These are phyloP conservation scores for Exophiala spinifera DNA, from an alignment of 2,329 filamentous ascomycete genomes.

Conservation along the genomic window DNA sequence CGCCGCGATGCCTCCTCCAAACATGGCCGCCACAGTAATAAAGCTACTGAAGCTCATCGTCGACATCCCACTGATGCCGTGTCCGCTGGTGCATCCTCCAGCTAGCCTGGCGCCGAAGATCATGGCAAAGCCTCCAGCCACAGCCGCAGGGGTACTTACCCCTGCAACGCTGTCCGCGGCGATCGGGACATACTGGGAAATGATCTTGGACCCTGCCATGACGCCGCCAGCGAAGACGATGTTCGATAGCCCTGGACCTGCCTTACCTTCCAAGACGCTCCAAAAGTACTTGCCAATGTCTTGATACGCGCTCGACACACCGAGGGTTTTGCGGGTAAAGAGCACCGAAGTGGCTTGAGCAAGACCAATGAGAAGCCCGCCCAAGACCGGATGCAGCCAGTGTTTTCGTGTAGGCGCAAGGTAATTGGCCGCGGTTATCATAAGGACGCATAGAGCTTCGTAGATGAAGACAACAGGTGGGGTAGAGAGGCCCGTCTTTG, in stretches of 20 bases:
- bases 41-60: constrained; percentile 61
- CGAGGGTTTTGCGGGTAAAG: constrained; percentile 54
- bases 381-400: constrained; percentile 49
- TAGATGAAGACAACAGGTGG: constrained; percentile 39
- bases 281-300: constrained; percentile 57
- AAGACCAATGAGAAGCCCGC: constrained; percentile 58
- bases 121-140: constrained; percentile 56
- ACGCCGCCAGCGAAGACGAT: constrained; percentile 55
- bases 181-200: constrained; percentile 20
- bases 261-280: constrained; percentile 36
- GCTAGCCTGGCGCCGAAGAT: constrained; percentile 60
- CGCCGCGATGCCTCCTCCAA: constrained; percentile 50
- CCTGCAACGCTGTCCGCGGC: constrained; percentile 5
- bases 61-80: constrained; percentile 67
- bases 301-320: constrained; percentile 61
- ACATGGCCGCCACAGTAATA: constrained; percentile 58
- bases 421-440: constrained; percentile 36
- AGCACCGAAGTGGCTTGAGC: constrained; percentile 58
- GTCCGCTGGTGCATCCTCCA: constrained; percentile 66
- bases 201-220: constrained; percentile 34
- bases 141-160: constrained; percentile 38
- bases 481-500: constrained; percentile 20
- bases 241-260: constrained; percentile 38
- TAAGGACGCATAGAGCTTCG: constrained; percentile 42
- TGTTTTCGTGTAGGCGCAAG: constrained; percentile 20